A percentile compares a stretch with the other conserved stretches of the same genome.
Conservation (phyloP, 2,329 filamentous ascomycete species). For the Botrytis pseudocinerea region DNA sequence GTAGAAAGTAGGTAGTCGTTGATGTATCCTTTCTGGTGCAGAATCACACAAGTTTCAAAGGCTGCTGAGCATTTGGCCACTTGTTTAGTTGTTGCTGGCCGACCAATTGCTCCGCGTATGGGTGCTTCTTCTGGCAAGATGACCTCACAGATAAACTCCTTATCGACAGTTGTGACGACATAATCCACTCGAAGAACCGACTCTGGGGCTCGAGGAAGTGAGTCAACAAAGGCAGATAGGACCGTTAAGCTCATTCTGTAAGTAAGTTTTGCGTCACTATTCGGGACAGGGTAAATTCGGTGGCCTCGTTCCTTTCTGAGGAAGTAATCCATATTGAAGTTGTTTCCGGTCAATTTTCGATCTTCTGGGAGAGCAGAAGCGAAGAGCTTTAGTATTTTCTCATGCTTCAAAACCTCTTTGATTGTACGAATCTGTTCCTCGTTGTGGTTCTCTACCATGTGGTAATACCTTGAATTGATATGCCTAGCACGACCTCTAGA, state of each 20-base stretch:
- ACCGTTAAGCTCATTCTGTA: conserved; percentile 72
- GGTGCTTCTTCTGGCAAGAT: conserved; percentile 75
- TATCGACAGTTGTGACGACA: conserved; percentile 55
- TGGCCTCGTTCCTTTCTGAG: conserved; percentile 49
- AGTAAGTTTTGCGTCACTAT: conserved; percentile 75
- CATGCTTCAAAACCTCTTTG: conserved; percentile 59
- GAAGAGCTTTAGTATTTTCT: conserved; percentile 69
- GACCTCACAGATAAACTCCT: conserved; percentile 73
- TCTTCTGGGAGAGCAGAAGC: conserved; percentile 74
- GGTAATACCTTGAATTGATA: conserved; percentile 73
- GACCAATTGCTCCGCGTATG: conserved; percentile 65
- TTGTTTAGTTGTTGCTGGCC: conserved; percentile 65
- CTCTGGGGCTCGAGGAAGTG: conserved; percentile 54
- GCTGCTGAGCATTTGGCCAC: conserved; percentile 86
- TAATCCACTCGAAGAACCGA: conserved; percentile 54
- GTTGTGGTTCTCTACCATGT: conserved; percentile 78
- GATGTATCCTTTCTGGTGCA: conserved; percentile 67
- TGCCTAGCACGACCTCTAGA: conserved; percentile 85
- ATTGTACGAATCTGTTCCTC: conserved; percentile 57
- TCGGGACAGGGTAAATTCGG: conserved; percentile 55
- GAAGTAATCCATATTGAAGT: conserved; percentile 57
- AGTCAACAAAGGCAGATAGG: conserved; percentile 71
- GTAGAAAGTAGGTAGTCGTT: conserved; percentile 74
- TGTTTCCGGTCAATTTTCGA: conserved; percentile 63
- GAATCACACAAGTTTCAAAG: conserved; percentile 73